These are phyloP conservation scores for Neurospora crassa DNA, from an alignment of 2,329 filamentous ascomycete genomes.

Conservation along the genomic window DNA sequence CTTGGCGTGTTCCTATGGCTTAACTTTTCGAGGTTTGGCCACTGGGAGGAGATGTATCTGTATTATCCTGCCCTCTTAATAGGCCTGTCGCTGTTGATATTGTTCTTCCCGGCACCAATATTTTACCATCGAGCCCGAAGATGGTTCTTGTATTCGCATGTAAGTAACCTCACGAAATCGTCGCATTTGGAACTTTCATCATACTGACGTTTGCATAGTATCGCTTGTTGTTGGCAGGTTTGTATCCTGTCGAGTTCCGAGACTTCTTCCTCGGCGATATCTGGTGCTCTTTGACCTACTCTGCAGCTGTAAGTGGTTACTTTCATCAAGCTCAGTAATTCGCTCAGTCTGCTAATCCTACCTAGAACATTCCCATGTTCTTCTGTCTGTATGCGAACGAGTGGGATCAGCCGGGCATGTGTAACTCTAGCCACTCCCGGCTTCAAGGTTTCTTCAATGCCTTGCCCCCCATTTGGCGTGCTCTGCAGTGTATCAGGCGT, in stretches of 20 bases:
- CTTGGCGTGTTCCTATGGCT: constrained; percentile 79
- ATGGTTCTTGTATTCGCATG: constrained; percentile 87
- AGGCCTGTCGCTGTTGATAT: constrained; percentile 51
- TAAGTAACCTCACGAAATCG: constrained; percentile 33
- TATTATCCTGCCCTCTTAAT: constrained; percentile 84
- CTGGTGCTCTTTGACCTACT: constrained; percentile 91
- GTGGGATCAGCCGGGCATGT: constrained; percentile 65
- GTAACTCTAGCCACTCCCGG: constrained; percentile 79
- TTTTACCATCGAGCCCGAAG: constrained; percentile 67
- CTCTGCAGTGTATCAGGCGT: constrained; percentile 81
- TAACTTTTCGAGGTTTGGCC: constrained; percentile 67
- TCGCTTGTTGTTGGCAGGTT: constrained; percentile 72
- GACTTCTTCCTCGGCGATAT: constrained; percentile 98
- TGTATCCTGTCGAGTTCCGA: constrained; percentile 91
- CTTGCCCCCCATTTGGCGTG: constrained; percentile 81
- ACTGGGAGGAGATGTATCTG: constrained; percentile 55
- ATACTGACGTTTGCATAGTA: constrained; percentile 46
- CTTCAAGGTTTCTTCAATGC: constrained; percentile 77
- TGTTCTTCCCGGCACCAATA: constrained; percentile 67
- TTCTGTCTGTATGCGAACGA: constrained; percentile 82
- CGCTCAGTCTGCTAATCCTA: constrained; percentile 4
- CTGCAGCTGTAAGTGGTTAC: constrained; percentile 59
- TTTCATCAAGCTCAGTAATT: background rate
- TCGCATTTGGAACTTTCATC: background rate
- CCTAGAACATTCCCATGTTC: constrained; percentile 79